These are phyloP conservation scores for Epichloe typhina DNA, from an alignment of 2,329 filamentous ascomycete species.

Conservation along the genomic window DNA sequence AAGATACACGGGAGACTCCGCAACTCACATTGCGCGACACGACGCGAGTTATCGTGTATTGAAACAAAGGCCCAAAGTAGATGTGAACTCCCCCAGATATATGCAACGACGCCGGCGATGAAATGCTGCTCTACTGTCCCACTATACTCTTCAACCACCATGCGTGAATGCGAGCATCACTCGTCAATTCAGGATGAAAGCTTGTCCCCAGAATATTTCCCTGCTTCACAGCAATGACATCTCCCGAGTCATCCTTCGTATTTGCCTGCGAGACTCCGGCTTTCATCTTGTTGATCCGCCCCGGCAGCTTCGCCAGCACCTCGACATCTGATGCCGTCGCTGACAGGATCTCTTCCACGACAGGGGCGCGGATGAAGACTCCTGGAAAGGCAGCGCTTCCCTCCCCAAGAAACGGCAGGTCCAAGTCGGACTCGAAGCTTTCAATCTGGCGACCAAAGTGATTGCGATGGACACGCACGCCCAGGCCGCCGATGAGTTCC, in stretches of 20 bases:
- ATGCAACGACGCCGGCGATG: background rate
- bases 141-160: conserved; percentile 60
- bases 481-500: conserved; percentile 81
- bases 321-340: conserved; percentile 25
- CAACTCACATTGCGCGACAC: too few relatives aligned
- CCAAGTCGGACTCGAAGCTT: conserved; percentile 67
- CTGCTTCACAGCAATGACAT: conserved; percentile 82
- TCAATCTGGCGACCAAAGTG: conserved; percentile 91
- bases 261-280: conserved; percentile 24
- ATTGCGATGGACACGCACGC: conserved; percentile 83
- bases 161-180: conserved; percentile 73
- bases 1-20: too few relatives aligned
- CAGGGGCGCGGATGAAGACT: conserved; percentile 88
- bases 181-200: conserved; percentile 89
- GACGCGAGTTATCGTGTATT: too few relatives aligned
- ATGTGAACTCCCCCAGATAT: background rate
- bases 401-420: conserved; percentile 53
- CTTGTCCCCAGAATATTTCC: conserved; percentile 89
- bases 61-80: too few relatives aligned
- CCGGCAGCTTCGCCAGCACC: conserved; percentile 37
- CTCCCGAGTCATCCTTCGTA: conserved; percentile 37
- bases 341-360: conserved; percentile 71
- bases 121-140: conserved; percentile 33
- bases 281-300: conserved; percentile 24
- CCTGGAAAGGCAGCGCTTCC: conserved; percentile 46